Evolutionary conservation across 805 yeast genomes (phyloP).

Genomic region (Yamadazyma endophytica): DNA sequence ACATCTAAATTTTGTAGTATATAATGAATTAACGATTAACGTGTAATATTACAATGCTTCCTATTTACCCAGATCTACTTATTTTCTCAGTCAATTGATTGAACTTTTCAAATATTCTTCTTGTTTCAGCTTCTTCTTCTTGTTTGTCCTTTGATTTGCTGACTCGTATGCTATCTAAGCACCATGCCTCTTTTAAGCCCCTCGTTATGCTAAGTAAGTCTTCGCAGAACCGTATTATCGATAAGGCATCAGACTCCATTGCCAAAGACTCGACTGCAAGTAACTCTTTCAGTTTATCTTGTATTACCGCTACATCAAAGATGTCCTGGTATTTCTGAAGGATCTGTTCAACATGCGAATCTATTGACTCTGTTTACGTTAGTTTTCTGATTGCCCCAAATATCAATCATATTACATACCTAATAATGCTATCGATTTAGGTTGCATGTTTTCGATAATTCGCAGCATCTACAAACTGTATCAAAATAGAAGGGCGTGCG

Average conservation of each 20-base stretch:
- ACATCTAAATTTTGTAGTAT: no score
- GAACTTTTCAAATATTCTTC: constrained; percentile 27
- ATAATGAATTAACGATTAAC: no score
- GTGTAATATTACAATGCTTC: no score
- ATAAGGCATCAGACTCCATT: constrained; percentile 49
- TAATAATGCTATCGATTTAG: constrained; percentile 23
- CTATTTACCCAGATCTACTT: constrained; percentile 15
- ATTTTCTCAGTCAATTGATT: constrained; percentile 29
- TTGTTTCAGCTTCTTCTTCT: constrained; percentile 18
- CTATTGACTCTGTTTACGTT: constrained; percentile 42
- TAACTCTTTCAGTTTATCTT: constrained; percentile 37
- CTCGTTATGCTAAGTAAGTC: constrained; percentile 48
- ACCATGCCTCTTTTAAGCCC: constrained; percentile 53
- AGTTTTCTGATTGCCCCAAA: constrained; percentile 11
- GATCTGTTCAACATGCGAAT: constrained; percentile 47
- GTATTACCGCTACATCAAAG: constrained; percentile 42
- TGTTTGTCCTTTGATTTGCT: constrained; percentile 10
- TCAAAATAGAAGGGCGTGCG: no score
- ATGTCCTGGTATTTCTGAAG: constrained; percentile 51
- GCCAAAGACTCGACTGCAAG: constrained; percentile 53
- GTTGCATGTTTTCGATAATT: no score
- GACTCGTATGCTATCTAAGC: constrained; percentile 49
- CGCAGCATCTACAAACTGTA: neutral
- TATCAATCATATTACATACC: constrained; percentile 16
- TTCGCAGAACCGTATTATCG: constrained; percentile 49